Base-by-base conservation (phyloP, 345 rosid genomes). In the Erysimum cheiranthoides region DNA sequence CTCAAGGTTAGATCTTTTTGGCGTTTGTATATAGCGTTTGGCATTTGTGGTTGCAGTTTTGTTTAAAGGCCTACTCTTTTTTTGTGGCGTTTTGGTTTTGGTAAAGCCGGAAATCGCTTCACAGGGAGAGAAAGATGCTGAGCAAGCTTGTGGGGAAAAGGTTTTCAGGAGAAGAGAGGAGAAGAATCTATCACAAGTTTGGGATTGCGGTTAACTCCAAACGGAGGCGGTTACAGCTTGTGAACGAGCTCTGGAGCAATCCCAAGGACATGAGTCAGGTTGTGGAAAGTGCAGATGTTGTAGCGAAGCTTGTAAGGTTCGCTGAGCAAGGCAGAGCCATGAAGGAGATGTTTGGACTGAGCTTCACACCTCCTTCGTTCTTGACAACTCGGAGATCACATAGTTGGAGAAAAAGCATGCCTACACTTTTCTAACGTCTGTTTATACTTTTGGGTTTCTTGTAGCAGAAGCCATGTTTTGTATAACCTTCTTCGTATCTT, bases 321-420 rank as follows among this genome's bases (percentile, higher is more conserved):
- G 87, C 84, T 1, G 98, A 88, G 69, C 97, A 92, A 65, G 99
- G 96, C 16, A 78, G 81, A n/a, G 93, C 88, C 42, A 81, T 89
- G 30, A 92, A 92, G 82, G 96, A 86, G 79, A 90, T 89, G 97
- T 88, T 92, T 57, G 98, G 99, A 8, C 87, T 92, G 43, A 88
- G 86, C 81, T 92, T 95, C 77, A 82, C 92, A 2, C 88, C 93
- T 18, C 84, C 91, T 8, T 75, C 79, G 58, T 56, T 70, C 80
- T 46, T 70, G 27, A 64, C 80, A 32, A 76, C 83, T 74, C 80
- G 86, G 18, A 88, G 83, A 78, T 86, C 91, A 35, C 75, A 68
- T 45, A 84, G 88, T 17, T 92, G 97, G 97, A 83, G 85, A 71
- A 70, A 56, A 63, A 62, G 60, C 53, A 63, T 70, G 77, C 83